Evolutionary conservation across 768 basidiomycete species (phyloP).

Genomic region (Ephemerocybe angulata): DNA sequence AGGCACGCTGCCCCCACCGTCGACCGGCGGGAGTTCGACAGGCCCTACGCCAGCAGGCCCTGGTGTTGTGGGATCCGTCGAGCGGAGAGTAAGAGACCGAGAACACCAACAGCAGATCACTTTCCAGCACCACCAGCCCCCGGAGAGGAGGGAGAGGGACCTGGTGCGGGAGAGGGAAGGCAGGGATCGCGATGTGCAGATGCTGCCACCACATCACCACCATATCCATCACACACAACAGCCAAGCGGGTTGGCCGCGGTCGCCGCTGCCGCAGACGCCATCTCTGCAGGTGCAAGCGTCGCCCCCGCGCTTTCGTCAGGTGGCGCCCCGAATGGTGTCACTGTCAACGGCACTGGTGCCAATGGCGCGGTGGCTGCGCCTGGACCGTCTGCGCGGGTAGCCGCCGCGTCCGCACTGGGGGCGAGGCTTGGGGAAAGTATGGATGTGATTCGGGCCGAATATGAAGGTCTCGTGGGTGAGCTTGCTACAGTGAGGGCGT

Average conservation of each 20-base stretch:
- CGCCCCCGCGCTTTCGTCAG: no score
- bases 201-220: background rate
- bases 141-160: conserved; percentile 7
- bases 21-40: no score
- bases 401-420: background rate
- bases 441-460: conserved; percentile 81
- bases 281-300: background rate
- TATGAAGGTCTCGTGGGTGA: conserved; percentile 76
- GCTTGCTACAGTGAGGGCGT: conserved; percentile 59
- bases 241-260: background rate
- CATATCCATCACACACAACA: background rate
- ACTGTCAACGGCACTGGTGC: background rate
- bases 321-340: background rate
- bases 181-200: background rate
- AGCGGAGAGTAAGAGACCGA: background rate
- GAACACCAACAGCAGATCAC: background rate
- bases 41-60: no score
- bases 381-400: background rate
- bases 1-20: no score
- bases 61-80: background rate
- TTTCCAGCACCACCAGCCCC: background rate
- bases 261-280: background rate
- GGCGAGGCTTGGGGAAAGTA: conserved; percentile 66
- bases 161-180: background rate
- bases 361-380: background rate